Percentiles rank a stretch among this genome's conserved stretches.
phyloP scores from a whole-genome alignment of 169 alveolate genomes.

The Theileria sp. region DNA sequence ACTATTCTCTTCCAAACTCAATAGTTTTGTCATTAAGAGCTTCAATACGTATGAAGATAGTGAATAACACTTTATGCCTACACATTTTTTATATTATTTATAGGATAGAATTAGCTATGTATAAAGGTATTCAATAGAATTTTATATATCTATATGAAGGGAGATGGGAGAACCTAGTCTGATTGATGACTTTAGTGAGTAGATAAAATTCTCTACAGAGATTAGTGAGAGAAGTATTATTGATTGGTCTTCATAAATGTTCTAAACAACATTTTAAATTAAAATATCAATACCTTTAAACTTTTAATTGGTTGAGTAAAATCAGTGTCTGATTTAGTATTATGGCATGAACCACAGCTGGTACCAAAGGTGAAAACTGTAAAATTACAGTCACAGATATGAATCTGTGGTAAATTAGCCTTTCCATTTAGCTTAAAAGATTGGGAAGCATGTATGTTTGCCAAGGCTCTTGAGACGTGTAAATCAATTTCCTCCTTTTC shows the following conservation, averaged over 20 bases:
- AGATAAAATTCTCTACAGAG: conserved; percentile 27
- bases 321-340: conserved; percentile 1
- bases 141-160: not conserved
- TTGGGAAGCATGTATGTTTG: conserved; percentile 9
- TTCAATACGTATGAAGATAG: conserved; percentile 47
- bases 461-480: conserved; percentile 55
- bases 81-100: not conserved
- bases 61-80: conserved; percentile 24
- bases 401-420: conserved; percentile 12
- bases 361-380: conserved; percentile 54
- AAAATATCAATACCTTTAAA: not conserved
- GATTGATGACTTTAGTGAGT: conserved; percentile 12
- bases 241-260: conserved; percentile 47
- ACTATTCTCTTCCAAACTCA: conserved; percentile 22
- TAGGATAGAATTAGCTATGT: not conserved
- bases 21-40: conserved; percentile 16
- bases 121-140: too few species aligned
- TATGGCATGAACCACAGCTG: conserved; percentile 19
- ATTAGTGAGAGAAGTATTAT: conserved; percentile 39
- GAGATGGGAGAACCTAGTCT: conserved; percentile 4
- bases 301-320: not conserved
- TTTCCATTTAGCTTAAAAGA: not conserved
- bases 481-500: conserved; percentile 19
- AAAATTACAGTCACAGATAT: conserved; percentile 43
- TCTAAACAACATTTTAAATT: conserved; percentile 12